Evolutionary conservation across 495 filamentous ascomycete genomes (phyloP).

Genomic region (Recurvomyces mirabilis): DNA sequence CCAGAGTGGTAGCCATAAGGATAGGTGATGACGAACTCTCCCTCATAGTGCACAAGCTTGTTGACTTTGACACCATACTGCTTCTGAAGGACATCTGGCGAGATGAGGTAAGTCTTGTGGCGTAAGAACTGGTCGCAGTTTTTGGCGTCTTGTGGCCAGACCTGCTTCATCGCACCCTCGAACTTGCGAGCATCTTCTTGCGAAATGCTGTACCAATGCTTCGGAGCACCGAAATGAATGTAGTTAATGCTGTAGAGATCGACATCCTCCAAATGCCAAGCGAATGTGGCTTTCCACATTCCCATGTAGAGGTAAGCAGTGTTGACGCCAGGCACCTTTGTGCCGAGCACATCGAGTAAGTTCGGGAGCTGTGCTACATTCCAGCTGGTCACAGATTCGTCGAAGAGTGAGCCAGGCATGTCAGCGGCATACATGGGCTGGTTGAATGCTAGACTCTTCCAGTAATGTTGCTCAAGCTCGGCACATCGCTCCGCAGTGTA

Average conservation of each 20-base stretch:
- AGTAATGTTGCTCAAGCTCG: constrained; percentile 86
- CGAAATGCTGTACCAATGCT: constrained; percentile 99
- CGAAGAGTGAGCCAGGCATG: constrained; percentile 92
- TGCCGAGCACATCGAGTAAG: constrained; percentile 84
- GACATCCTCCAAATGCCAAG: constrained; percentile 97
- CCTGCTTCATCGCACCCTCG: constrained; percentile 82
- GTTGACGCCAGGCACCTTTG: constrained; percentile 93
- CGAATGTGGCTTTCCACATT: constrained; percentile 99
- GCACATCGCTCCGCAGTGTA: constrained; percentile 85
- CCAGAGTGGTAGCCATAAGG: constrained; percentile 98
- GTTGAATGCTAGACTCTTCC: constrained; percentile 91
- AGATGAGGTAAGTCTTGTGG: constrained; percentile 98
- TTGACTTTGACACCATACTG: constrained; percentile 93
- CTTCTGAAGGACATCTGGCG: constrained; percentile 70
- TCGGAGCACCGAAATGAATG: constrained; percentile 95
- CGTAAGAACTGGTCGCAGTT: constrained; percentile 92
- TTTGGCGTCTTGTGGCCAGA: constrained; percentile 95
- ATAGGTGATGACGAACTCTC: constrained; percentile 97
- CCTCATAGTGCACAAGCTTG: constrained; percentile 86
- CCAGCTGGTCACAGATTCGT: constrained; percentile 74
- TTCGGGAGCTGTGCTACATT: constrained; percentile 92
- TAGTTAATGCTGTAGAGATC: constrained; percentile 99
- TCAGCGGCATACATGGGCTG: constrained; percentile 93
- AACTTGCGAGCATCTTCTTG: constrained; percentile 91
- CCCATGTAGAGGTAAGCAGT: constrained; percentile 97